A percentile compares a stretch with the other conserved stretches of the same genome.
phyloP scores from a whole-genome alignment of 2,329 filamentous ascomycete species.

The Rasamsonia emersonii region DNA sequence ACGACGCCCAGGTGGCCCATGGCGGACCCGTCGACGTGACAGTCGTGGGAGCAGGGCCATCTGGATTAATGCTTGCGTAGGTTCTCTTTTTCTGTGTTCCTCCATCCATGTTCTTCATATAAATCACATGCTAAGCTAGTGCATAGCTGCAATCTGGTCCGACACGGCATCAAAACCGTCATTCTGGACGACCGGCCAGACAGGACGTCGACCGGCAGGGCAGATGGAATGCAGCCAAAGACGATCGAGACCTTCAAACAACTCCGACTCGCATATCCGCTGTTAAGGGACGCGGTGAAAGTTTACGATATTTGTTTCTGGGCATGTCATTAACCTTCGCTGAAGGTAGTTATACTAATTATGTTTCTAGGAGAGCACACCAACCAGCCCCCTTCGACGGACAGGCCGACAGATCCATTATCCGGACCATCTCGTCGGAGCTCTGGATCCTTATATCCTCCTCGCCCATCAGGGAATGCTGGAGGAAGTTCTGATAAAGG shows the following conservation, averaged over 20 bases:
- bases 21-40: slow-evolving; percentile 20
- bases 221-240: slow-evolving; percentile 68
- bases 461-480: slow-evolving; percentile 66
- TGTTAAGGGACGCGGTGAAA: slow-evolving; percentile 58
- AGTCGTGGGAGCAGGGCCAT: slow-evolving; percentile 36
- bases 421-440: slow-evolving; percentile 42
- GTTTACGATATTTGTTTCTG: slow-evolving; percentile 71
- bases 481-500: slow-evolving; percentile 60
- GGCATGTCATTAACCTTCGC: slow-evolving; percentile 35
- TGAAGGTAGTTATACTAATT: too few relatives aligned
- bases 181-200: slow-evolving; percentile 62
- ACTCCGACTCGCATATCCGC: slow-evolving; percentile 60
- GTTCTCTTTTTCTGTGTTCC: slow-evolving; percentile 14
- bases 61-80: slow-evolving; percentile 37
- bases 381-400: slow-evolving; percentile 44
- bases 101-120: too few relatives aligned
- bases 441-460: slow-evolving; percentile 46
- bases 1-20: slow-evolving; percentile 9
- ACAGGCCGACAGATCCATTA: slow-evolving; percentile 62
- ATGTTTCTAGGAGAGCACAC: slow-evolving; percentile 18
- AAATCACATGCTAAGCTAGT: not conserved
- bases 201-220: slow-evolving; percentile 58
- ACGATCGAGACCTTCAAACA: slow-evolving; percentile 69
- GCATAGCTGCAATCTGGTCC: slow-evolving; percentile 47
- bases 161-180: slow-evolving; percentile 57